A percentile compares a stretch with the other conserved stretches of the same genome.
Conservation (phyloP, 1,139 yeast genomes). For the Yamadazyma spencermartinsiae region DNA sequence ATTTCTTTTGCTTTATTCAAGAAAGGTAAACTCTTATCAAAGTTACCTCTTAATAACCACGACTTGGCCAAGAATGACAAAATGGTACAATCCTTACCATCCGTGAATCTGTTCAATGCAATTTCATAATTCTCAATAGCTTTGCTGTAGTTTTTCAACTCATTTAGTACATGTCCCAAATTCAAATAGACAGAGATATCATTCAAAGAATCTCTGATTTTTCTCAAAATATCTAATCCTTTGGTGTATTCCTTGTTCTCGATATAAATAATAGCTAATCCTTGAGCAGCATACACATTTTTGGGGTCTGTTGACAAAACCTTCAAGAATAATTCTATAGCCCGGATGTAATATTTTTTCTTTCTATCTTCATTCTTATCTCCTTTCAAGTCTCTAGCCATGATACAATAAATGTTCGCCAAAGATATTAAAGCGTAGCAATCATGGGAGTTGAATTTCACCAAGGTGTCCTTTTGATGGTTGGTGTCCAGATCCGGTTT, state of each 20-base stretch:
- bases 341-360: constrained; percentile 78
- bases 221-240: constrained; percentile 85
- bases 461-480: constrained; percentile 83
- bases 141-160: constrained; percentile 76
- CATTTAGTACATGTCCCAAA: constrained; percentile 84
- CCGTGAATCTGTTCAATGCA: constrained; percentile 67
- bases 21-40: constrained; percentile 63
- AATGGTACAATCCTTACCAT: constrained; percentile 63
- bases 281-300: constrained; percentile 97
- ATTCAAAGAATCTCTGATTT: constrained; percentile 84
- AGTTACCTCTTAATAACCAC: constrained; percentile 81
- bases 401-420: constrained; percentile 80
- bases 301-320: constrained; percentile 81
- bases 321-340: constrained; percentile 86
- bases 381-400: constrained; percentile 75
- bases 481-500: constrained; percentile 66
- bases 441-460: constrained; percentile 83
- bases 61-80: constrained; percentile 80
- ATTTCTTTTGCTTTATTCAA: constrained; percentile 64
- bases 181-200: constrained; percentile 84
- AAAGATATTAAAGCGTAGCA: constrained; percentile 84
- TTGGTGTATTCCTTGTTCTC: constrained; percentile 76
- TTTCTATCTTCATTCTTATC: constrained; percentile 61
- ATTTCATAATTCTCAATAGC: constrained; percentile 89
- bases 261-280: constrained; percentile 89